Base-by-base conservation (phyloP, 192 early-diverging fungal species). In the Phycomyces blakesleeanus region DNA sequence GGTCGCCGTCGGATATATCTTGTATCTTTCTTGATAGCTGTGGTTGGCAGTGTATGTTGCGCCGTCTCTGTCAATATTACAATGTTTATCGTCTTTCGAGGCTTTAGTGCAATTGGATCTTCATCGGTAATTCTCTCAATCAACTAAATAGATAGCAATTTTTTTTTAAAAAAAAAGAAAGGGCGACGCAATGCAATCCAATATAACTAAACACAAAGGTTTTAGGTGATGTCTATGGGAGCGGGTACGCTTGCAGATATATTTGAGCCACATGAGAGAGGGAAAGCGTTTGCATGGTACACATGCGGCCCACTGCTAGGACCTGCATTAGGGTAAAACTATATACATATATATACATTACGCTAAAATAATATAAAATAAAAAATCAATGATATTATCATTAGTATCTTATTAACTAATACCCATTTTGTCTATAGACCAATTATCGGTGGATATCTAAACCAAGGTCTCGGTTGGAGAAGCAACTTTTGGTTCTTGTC, bases 181-280 rank as follows among this genome's bases (percentile, higher is more conserved):
- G n/a, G n/a, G n/a, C n/a, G n/a, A n/a, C n/a, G n/a, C n/a, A n/a
- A n/a, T n/a, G n/a, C n/a, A n/a, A n/a, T n/a, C n/a, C n/a, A n/a
- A n/a, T n/a, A n/a, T n/a, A n/a, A n/a, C n/a, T n/a, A n/a, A n/a
- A n/a, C n/a, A n/a, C n/a, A n/a, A n/a, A n/a, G n/a, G n/a, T n/a
- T n/a, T n/a, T 55, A 69, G 67, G 67, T 63, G 7, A 70, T 70
- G 68, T 64, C 61, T 3, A 53, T 68, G 55, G 74, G 74, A 6
- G 74, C 74, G 26, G 74, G 68, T 24, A 76, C 74, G 12, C 57
- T 76, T 4, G 51, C 68, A 18, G 74, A 76, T 18, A 67, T 70
- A 25, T 76, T 67, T 22, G 55, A 57, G 1, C 56, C 69, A 15
- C 50, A 57, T 21, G 51, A 76, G 49, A 56, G 69, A 26, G 74